Evolutionary conservation across 2,329 filamentous ascomycete species (phyloP), one percentile per base, ranked within the genome.

Genomic region (Aureobasidium zeae): DNA sequence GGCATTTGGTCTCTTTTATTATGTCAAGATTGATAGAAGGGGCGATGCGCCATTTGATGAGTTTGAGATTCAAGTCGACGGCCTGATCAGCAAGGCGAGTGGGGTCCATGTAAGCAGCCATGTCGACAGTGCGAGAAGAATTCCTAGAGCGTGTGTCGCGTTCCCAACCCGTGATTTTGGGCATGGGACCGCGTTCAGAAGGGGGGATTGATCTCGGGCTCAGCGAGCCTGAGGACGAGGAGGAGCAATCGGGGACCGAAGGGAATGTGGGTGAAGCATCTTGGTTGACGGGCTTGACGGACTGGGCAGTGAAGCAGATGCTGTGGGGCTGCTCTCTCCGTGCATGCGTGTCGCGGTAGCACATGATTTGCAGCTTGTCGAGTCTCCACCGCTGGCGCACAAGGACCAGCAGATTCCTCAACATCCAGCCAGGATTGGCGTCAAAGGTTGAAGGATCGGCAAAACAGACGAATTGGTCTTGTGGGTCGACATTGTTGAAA

Each of bases 21-120:
- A 76, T 76, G 21, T 95, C 87, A 8, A 98, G 75, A 58, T 96
- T 76, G 29, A 98, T 74, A 38, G 81, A 80, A 0, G 91, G 91
- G 6, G 87, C 86, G 55, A 98, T 86, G 28, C 91, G 81, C 91
- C 91, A 98, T 66, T 95, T 98, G 81, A 98, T 98, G 46, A 98
- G 73, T 65, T 96, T 96, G 48, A 96, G 71, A 57, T 98, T 98
- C 47, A 98, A 73, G 57, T 98, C 91, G 8, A 96, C 89, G 1
- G 88, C 87, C 60, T 94, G 87, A 58, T 96, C 88, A 16, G 91
- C 91, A 13, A 96, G 70, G 53, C 81, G 80, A 24, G 74, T 70
- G 5, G 91, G 89, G 57, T 98, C 88, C 83, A 98, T 89, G 55
- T 94, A 94, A 55, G 91, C 86, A 15, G 83, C 83, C 7, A 98